Conservation (phyloP, 768 basidiomycete genomes). For the Rhodotorula kratochvilovae region DNA sequence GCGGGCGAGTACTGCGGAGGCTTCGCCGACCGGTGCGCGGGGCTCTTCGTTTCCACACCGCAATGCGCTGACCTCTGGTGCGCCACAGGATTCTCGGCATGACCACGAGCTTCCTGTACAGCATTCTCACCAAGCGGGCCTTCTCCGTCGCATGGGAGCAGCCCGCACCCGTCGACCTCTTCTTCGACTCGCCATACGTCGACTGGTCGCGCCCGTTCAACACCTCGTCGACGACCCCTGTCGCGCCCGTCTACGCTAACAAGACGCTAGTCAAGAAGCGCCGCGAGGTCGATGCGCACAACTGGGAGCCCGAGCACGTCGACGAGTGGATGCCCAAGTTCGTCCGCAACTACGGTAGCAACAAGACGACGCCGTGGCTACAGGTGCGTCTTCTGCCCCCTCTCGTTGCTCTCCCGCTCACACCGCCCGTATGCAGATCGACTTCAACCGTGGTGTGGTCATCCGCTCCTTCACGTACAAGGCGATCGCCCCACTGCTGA, state of each 20-base stretch:
- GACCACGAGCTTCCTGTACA: conserved; percentile 16
- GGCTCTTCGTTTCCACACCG: too few species aligned
- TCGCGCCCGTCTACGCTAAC: not conserved
- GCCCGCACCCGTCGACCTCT: conserved; percentile 25
- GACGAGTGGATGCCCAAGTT: conserved; percentile 25
- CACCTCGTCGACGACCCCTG: not conserved
- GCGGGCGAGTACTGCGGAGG: conserved; percentile 20
- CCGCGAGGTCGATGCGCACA: conserved; percentile 1
- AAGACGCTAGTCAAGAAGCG: not conserved
- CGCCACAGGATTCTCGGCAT: conserved; percentile 9
- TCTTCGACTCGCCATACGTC: conserved; percentile 32
- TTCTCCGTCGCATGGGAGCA: conserved; percentile 29
- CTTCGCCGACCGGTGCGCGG: conserved; percentile 23
- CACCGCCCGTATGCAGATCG: not conserved
- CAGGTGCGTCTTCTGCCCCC: not conserved
- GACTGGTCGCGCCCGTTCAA: conserved; percentile 26
- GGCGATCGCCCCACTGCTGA: not conserved
- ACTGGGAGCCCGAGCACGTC: conserved; percentile 13
- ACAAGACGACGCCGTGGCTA: conserved; percentile 1
- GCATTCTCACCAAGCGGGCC: conserved; percentile 25
- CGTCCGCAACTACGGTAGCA: not conserved
- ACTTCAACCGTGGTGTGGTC: conserved; percentile 32
- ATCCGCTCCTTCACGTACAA: conserved; percentile 25
- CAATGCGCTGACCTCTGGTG: not conserved
- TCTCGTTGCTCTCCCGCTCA: conserved; percentile 2